Evolutionary conservation across 208 protist species (phyloP), one percentile per base, ranked within the genome.

Genomic region (Acanthamoeba royreba): DNA sequence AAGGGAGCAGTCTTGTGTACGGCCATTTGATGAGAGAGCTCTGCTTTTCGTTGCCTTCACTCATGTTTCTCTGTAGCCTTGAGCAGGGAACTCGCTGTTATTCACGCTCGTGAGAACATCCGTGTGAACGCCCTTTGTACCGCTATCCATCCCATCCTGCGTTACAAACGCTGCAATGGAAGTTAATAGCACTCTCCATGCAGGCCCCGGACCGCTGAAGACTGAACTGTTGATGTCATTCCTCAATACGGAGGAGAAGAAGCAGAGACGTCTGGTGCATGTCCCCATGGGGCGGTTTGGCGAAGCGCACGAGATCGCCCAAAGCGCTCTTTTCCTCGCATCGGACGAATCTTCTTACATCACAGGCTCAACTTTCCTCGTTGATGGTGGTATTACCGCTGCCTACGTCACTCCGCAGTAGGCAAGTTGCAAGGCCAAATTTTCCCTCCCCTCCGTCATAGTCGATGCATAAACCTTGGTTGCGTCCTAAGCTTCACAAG

Each of bases 221-320:
- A 97, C 96, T 1, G 96, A 97, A n/a, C 93, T 97, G 31, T 92
- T 97, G 43, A 96, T 97, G 86, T 95, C 94, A 66, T 97, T 97
- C 87, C 92, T 97, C n/a, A 93, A 97, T 93, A 97, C 97, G 4
- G 94, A 95, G n/a, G 96, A 97, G 53, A 97, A 97, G 93, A 96
- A 96, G 92, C 77, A 97, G 87, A 61, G 97, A 45, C 92, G 97
- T 43, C 66, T 97, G 0, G 97, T 97, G 49, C 97, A 97, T 92
- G 77, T 97, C n/a, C 97, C 97, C 85, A 97, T 97, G 96, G 97
- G 97, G 28, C 94, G 97, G 92, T 95, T 96, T 83, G 96, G 96
- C 38, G 92, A 96, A 35, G 95, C 96, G n/a, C 25, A 74, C 40
- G 97, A 97, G 93, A 96, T 97, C 53, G 97, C 97, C 17, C 91